Evolutionary conservation across 768 basidiomycete species (phyloP).

Genomic region (Arthromyces matolae): DNA sequence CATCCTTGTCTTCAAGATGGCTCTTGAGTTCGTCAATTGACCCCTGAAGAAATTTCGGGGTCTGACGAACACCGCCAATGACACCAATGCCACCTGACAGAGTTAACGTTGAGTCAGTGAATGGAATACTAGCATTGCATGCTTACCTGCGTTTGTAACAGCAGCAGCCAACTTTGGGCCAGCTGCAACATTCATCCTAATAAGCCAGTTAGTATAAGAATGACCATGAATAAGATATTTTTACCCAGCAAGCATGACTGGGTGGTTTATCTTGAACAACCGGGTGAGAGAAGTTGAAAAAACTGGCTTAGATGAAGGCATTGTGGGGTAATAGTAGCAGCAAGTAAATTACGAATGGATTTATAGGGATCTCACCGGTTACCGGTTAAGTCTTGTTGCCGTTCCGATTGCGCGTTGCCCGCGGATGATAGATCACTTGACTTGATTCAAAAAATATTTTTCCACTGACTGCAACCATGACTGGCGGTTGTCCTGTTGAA

Average conservation of each 20-base stretch:
- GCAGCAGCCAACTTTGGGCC: constrained; percentile 82
- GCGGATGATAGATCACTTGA: constrained; percentile 9
- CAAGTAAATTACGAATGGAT: constrained; percentile 5
- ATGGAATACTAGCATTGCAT: not conserved
- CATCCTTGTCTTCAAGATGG: constrained; percentile 68
- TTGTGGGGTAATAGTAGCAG: constrained; percentile 25
- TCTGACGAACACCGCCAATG: constrained; percentile 78
- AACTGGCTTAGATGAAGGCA: constrained; percentile 64
- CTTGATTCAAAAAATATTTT: no score
- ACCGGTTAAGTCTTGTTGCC: not conserved
- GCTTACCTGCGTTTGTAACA: constrained; percentile 81
- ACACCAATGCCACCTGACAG: constrained; percentile 73
- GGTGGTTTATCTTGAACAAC: constrained; percentile 76
- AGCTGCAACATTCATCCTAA: constrained; percentile 83
- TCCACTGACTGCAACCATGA: constrained; percentile 24
- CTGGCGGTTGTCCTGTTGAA: constrained; percentile 55
- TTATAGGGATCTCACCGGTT: not conserved
- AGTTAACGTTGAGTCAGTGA: not conserved
- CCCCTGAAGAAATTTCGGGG: constrained; percentile 63
- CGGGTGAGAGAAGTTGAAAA: constrained; percentile 73
- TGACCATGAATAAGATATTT: constrained; percentile 10
- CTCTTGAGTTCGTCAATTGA: constrained; percentile 72
- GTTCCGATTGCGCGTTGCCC: constrained; percentile 7
- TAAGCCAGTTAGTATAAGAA: not conserved
- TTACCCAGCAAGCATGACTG: constrained; percentile 77